Base-by-base conservation (phyloP, 805 yeast genomes). In the Saccharomyces mikatae region DNA sequence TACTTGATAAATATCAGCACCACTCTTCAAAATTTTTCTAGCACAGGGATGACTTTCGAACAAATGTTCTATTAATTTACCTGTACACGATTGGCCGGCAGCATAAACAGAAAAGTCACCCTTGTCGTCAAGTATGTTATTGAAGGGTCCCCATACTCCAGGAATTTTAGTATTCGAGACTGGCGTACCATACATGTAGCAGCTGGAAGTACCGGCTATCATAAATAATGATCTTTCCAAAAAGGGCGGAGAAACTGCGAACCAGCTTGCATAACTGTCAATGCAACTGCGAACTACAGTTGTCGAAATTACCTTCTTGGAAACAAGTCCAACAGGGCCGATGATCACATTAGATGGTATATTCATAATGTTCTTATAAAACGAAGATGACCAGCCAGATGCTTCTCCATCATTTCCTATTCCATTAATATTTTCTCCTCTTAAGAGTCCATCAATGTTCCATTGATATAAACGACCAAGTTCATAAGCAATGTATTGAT, bases 131-230 rank as follows among this genome's bases (percentile, higher is more conserved):
- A 74, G 53, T 4, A 78, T 63, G 41, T 74, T 69, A 1, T 68
- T 59, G 60, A 77, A 82, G 0, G 86, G 87, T 0, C 87, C 86
- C 87, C 87, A 82, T 3, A 81, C 67, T 0, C 86, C 86, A 0
- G 73, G 69, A 1, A 72, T 59, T 2, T 61, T 56, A 1, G 44
- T 48, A 2, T 29, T 52, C 6, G 32, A 26, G 36, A n/a, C n/a
- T 11, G 21, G 6, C 0, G 55, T 29, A 0, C 72, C 70, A 11
- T 70, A 59, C 13, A 80, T 57, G 56, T 73, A 81, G 57, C 87
- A 82, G 0, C 86, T 81, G 6, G 84, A 80, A 0, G 86, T 82
- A 0, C 86, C 86, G 1, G 85, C 87, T 5, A 80, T 78, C 77
- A 81, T 73, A 1, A 79, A 71, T 26, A 81, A 58, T 4, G 73